These are phyloP conservation scores for Saccharomyces hybrid DNA, from an alignment of 1,139 yeast species.

Conservation along the genomic window DNA sequence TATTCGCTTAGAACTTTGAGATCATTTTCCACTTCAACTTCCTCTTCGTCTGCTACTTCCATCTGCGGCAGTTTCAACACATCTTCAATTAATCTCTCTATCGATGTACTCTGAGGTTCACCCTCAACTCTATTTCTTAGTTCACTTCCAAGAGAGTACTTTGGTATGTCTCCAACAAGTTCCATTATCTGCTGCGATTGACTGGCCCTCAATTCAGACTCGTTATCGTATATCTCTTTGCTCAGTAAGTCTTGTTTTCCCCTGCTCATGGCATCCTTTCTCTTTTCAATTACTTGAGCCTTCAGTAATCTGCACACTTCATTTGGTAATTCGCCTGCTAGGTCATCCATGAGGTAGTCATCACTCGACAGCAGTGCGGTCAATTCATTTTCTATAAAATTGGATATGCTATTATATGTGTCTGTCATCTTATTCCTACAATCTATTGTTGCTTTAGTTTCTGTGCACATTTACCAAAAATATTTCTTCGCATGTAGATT, in stretches of 20 bases:
- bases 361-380: background rate
- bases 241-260: constrained; percentile 11
- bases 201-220: constrained; percentile 12
- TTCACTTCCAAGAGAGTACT: constrained; percentile 15
- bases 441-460: background rate
- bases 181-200: constrained; percentile 15
- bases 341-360: background rate
- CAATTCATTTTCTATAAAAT: background rate
- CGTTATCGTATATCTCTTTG: constrained; percentile 14
- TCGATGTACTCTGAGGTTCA: constrained; percentile 8
- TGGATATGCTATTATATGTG: background rate
- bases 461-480: background rate
- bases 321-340: constrained; percentile 2
- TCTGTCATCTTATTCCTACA: background rate
- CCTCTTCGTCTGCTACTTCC: constrained; percentile 5
- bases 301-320: background rate
- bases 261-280: constrained; percentile 6
- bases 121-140: constrained; percentile 7
- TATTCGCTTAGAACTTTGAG: constrained; percentile 17
- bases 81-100: constrained; percentile 17
- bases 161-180: constrained; percentile 20
- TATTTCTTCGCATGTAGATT: background rate
- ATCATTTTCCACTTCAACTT: constrained; percentile 2
- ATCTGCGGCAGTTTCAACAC: constrained; percentile 19
- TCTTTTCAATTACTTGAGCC: constrained; percentile 1